Percentiles rank a stretch among this genome's conserved stretches.
Conservation (phyloP, 1,284 basidiomycete species). For the Rhizopogon parksii region DNA sequence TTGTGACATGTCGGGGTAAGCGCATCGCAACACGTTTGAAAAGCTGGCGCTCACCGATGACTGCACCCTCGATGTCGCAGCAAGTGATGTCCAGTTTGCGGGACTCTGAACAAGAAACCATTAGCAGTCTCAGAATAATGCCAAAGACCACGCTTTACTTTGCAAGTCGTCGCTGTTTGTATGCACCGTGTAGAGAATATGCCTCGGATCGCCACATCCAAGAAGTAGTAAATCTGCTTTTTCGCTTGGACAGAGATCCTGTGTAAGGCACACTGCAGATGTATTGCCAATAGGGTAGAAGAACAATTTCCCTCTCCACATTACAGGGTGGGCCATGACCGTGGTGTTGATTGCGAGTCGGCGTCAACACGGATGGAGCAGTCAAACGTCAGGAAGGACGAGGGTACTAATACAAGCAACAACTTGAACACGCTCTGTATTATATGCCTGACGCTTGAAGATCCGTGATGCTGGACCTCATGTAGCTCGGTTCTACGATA, state of each 20-base stretch:
- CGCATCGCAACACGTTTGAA: background rate
- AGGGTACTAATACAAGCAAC: background rate
- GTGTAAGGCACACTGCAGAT: constrained; percentile 42
- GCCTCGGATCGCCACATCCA: constrained; percentile 53
- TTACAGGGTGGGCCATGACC: constrained; percentile 30
- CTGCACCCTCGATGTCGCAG: constrained; percentile 50
- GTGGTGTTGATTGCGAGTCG: background rate
- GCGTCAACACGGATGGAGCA: background rate
- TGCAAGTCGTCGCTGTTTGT: constrained; percentile 4
- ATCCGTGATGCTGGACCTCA: background rate
- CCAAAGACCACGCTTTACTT: background rate
- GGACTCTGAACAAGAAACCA: constrained; percentile 18
- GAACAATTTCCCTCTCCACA: constrained; percentile 38
- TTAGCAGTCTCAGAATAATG: background rate
- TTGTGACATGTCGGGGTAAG: background rate
- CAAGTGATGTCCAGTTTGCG: constrained; percentile 52
- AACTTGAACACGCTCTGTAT: background rate
- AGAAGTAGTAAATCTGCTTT: constrained; percentile 42
- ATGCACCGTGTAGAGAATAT: constrained; percentile 44
- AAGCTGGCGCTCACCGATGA: constrained; percentile 37
- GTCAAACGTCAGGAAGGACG: background rate
- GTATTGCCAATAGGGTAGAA: constrained; percentile 58
- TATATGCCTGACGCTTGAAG: background rate
- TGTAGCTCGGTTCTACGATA: too few relatives aligned
- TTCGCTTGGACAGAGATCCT: constrained; percentile 40